Evolutionary conservation across 441 rosid genomes (phyloP), one percentile per base, ranked within the genome.

Genomic region (Gossypium schwendimanii): DNA sequence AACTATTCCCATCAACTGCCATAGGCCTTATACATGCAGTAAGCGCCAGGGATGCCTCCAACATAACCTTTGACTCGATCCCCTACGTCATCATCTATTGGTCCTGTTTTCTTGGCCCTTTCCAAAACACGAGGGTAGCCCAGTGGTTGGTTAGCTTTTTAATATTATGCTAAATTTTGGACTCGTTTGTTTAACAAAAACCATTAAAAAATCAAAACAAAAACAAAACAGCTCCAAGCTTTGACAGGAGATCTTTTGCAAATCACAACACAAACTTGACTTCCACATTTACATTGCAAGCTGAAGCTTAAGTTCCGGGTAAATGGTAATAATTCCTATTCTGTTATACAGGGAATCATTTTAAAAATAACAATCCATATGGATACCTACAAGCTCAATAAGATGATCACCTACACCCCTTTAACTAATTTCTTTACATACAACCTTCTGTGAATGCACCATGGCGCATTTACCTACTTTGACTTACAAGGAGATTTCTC

Each of bases 351-450:
- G 26, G 23, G 59, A 5, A 26, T 65, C 0, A 75, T 5, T 10
- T 57, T 61, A 71, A 65, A 75, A 75, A 77, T 28, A 69, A 41
- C 66, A 78, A 76, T 75, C 72, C 70, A 18, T 28, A 14, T 2
- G 36, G 36, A 33, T 33, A 31, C 17, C 39, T 15, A 62, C 55
- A 71, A 39, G 18, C 74, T 71, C 70, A 73, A 10, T 62, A n/a
- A 31, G 39, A 57, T 33, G 31, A 66, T 44, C 7, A 39, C 55
- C 49, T 8, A 23, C 12, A 36, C 7, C 47, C 6, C 24, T 8
- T 64, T 11, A 12, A 15, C 44, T 31, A 31, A 61, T 49, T 50
- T 49, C 61, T 62, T 31, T 72, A 62, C 18, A 31, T 14, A 62
- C 7, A 17, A 68, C 41, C 39, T 15, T n/a, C 2, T 53, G 57